A percentile compares a stretch with the other conserved stretches of the same genome.
These are phyloP conservation scores for Darksidea phi DNA, from an alignment of 495 filamentous ascomycete species.

Conservation along the genomic window DNA sequence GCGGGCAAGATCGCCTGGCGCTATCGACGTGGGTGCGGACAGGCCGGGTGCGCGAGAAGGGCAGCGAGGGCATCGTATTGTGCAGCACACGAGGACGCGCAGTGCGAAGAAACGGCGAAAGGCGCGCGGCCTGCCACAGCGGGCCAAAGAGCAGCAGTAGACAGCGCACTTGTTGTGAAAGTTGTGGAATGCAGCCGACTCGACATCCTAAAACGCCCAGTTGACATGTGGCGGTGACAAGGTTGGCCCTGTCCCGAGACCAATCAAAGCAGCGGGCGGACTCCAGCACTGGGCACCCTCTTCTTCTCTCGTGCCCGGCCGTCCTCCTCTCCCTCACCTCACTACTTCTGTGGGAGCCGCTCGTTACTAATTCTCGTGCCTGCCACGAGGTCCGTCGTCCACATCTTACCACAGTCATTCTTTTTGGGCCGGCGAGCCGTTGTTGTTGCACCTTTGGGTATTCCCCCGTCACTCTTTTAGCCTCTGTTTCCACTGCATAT, in stretches of 20 bases:
- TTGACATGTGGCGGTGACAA: too few species aligned
- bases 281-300: conserved; percentile 15
- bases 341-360: conserved; percentile 24
- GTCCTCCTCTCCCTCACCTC: conserved; percentile 19
- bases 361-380: conserved; percentile 31
- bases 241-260: not conserved
- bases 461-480: conserved; percentile 24
- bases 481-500: conserved; percentile 3
- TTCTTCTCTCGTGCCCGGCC: conserved; percentile 25
- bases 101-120: too few species aligned
- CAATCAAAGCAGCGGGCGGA: conserved; percentile 14
- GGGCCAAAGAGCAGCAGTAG: too few species aligned
- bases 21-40: not conserved
- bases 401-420: conserved; percentile 33
- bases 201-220: too few species aligned
- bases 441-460: conserved; percentile 16
- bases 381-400: conserved; percentile 1
- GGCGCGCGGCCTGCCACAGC: too few species aligned
- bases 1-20: not conserved
- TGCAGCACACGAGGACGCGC: too few species aligned
- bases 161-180: too few species aligned
- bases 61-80: too few species aligned
- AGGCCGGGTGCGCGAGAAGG: not conserved
- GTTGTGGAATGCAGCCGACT: too few species aligned
- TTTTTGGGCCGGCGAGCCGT: conserved; percentile 17